Evolutionary conservation across 352 stramenopile genomes (phyloP), one percentile per base, ranked within the genome.

Genomic region (Globisporangium paroecandrum): DNA sequence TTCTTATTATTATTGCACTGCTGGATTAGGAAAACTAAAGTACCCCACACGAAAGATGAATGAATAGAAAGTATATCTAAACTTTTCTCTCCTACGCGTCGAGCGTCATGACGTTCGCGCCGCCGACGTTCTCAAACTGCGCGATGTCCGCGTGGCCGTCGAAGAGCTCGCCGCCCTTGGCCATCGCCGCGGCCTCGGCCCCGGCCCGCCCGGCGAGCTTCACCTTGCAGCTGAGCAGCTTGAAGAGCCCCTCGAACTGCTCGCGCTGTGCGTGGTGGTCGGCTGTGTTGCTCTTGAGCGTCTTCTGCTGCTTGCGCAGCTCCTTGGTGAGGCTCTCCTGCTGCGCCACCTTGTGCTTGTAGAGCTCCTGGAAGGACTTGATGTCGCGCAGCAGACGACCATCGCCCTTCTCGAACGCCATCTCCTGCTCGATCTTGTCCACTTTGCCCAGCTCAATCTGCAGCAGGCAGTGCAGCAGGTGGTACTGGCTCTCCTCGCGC

Each of bases 301-400:
- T 72, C 70, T 94, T 94, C 64, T 98, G 90, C 68, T 97, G 89
- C 71, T 97, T 97, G 36, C 90, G 76, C 47, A 98, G 74, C 63
- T 96, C 85, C 72, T 97, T 97, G 0, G 85, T 89, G 43, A 98
- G 80, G 22, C 79, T 85, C 69, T 98, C 89, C 64, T 98, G 94
- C 71, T 98, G 90, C 25, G 83, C 77, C 54, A 97, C 79, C 67
- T 97, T 98, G 75, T 96, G 79, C 65, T 93, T 91, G 83, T 97
- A 98, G 15, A 98, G 79, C 68, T 95, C 85, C 74, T 97, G 81
- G 69, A 95, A 96, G 32, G 76, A 87, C 51, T 82, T 81, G 69
- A 98, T 97, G 74, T 98, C 89, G 59, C 85, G 84, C 49, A 97
- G 70, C 18, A 98, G 66, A 8, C 82, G 76, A 4, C 84, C 87